A percentile compares a stretch with the other conserved stretches of the same genome.
phyloP scores from a whole-genome alignment of 1,284 basidiomycete genomes.

The Heterobasidion annosum region DNA sequence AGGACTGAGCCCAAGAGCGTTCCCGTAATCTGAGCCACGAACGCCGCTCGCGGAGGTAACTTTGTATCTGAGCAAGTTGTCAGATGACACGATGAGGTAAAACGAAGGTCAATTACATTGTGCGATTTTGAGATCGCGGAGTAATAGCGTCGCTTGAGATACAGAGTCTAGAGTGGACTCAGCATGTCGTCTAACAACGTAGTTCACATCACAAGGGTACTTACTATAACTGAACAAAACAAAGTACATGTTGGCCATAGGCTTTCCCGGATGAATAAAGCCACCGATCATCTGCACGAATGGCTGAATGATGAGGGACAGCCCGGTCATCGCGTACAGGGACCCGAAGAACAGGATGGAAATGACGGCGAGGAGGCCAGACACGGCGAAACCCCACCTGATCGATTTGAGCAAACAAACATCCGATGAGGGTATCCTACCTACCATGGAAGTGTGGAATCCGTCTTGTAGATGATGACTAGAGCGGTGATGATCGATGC shows the following conservation, averaged over 20 bases:
- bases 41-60: slow-evolving; percentile 53
- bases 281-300: slow-evolving; percentile 24
- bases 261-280: slow-evolving; percentile 33
- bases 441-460: slow-evolving; percentile 46
- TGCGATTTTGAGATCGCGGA: slow-evolving; percentile 41
- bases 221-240: slow-evolving; percentile 34
- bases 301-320: slow-evolving; percentile 20
- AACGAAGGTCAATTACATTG: slow-evolving; percentile 9
- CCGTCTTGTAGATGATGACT: slow-evolving; percentile 41
- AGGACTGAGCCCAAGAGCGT: slow-evolving; percentile 29
- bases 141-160: slow-evolving; percentile 35
- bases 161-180: slow-evolving; percentile 17
- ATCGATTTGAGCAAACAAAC: slow-evolving; percentile 6
- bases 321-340: slow-evolving; percentile 39
- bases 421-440: slow-evolving; percentile 9
- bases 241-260: slow-evolving; percentile 48
- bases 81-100: background rate
- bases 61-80: slow-evolving; percentile 38
- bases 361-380: slow-evolving; percentile 33
- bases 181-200: background rate
- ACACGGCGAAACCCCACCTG: slow-evolving; percentile 10
- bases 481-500: slow-evolving; percentile 38
- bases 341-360: slow-evolving; percentile 42
- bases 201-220: background rate
- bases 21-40: slow-evolving; percentile 46